A percentile compares a stretch with the other conserved stretches of the same genome.
Conservation (phyloP, 768 basidiomycete species). For the Chalciporus chontae region DNA sequence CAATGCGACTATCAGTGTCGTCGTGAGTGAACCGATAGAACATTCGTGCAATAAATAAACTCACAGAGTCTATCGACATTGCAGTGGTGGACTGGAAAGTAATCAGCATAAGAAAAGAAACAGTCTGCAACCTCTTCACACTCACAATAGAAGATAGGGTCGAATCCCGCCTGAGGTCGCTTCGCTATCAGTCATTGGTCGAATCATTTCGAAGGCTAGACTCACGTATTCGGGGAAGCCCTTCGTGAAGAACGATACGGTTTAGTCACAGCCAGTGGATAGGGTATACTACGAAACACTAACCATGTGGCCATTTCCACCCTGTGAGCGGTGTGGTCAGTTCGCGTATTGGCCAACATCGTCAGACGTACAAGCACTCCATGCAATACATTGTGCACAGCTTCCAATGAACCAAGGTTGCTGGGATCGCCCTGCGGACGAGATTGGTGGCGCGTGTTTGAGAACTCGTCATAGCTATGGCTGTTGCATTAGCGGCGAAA, state of each 20-base stretch:
- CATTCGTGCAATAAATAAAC: neutral
- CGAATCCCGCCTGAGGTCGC: slow-evolving; percentile 18
- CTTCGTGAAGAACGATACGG: slow-evolving; percentile 5
- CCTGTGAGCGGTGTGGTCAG: slow-evolving; percentile 8
- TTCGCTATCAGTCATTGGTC: neutral
- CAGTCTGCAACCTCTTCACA: neutral
- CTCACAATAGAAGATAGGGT: slow-evolving; percentile 26
- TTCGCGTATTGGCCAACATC: neutral
- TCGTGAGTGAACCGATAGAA: neutral
- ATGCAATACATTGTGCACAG: slow-evolving; percentile 20
- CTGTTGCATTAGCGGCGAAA: too few relatives aligned
- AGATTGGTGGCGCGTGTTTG: slow-evolving; percentile 23
- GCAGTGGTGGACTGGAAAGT: slow-evolving; percentile 21
- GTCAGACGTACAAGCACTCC: slow-evolving; percentile 12
- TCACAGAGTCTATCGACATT: slow-evolving; percentile 23
- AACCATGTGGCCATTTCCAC: slow-evolving; percentile 28
- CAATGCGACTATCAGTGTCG: slow-evolving; percentile 17
- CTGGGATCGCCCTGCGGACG: slow-evolving; percentile 7
- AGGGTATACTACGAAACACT: neutral
- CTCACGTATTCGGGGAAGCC: slow-evolving; percentile 23
- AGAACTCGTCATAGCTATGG: slow-evolving; percentile 24
- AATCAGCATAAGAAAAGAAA: neutral
- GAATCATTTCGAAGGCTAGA: neutral
- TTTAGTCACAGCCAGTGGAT: neutral
- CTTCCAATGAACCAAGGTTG: slow-evolving; percentile 20